Base-by-base conservation (phyloP, 2,329 filamentous ascomycete genomes). In the Diatrype stigma region DNA sequence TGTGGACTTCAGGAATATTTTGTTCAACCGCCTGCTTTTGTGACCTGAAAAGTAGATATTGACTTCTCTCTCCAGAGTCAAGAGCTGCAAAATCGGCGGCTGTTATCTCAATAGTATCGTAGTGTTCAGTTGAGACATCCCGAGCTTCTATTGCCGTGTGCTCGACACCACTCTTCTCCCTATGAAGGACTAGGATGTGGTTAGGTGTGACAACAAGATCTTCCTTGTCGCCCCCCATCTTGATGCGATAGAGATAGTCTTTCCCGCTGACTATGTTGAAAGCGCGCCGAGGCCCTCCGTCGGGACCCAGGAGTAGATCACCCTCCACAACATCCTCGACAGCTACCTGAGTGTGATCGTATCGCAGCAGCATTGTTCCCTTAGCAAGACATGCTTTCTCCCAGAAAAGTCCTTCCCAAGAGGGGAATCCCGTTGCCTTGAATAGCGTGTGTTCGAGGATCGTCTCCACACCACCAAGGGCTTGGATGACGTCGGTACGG, bases 401-500 rank as follows among this genome's bases (percentile, higher is more conserved):
- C 89, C 88, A 91, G 63, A 91, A 92, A 6, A 92, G 74, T 63
- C 94, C 94, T 69, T 99, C 94, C 94, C 94, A 99, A 0, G 88
- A 94, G 2, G 92, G 89, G 67, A 99, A 97, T 6, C 92, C 94
- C 0, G 94, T 99, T 1, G 93, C 94, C 64, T 96, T 96, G 80
- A 97, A 97, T 7, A 96, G 72, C 0, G 93, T 96, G 66, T 99
- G 94, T 68, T 99, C 94, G 4, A 99, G 78, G 63, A 99, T 99
- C 0, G 92, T 97, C 70, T 99, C 94, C 7, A 99, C 94, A 85
- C 92, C 92, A 66, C 93, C 93, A 45, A 96, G 74, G 0, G 93
- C 92, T 68, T 97, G 94, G 52, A 99, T 99, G 10, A 96, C 91
- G 73, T 99, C 94, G 6, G 94, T 96, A 56, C 94, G 80, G 72